A percentile compares a stretch with the other conserved stretches of the same genome.
Conservation (phyloP, 2,329 filamentous ascomycete genomes). For the Neonectria coccinea region DNA sequence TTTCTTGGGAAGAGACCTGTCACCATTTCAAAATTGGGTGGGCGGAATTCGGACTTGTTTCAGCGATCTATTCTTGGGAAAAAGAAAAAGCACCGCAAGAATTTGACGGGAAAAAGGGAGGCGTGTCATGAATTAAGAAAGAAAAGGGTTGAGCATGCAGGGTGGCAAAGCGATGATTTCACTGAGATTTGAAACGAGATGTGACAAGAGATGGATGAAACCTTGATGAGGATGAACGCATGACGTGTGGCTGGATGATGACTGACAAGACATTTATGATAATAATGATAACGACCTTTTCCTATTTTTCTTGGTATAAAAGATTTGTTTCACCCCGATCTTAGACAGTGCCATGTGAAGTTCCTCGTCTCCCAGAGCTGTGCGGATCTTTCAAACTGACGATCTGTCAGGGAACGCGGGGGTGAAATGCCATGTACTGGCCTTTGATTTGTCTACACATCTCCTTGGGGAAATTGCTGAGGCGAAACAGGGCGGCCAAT, state of each 20-base stretch:
- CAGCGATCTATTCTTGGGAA: slow-evolving; percentile 14
- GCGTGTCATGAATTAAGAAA: slow-evolving; percentile 28
- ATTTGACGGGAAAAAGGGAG: slow-evolving; percentile 15
- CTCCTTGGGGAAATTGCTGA: slow-evolving; percentile 14
- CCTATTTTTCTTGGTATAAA: slow-evolving; percentile 23
- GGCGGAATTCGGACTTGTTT: slow-evolving; percentile 3
- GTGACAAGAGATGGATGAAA: slow-evolving; percentile 30
- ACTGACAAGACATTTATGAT: slow-evolving; percentile 44
- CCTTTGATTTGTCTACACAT: slow-evolving; percentile 1
- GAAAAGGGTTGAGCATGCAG: slow-evolving; percentile 34
- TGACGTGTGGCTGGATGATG: slow-evolving; percentile 34
- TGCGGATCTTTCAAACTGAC: slow-evolving; percentile 9
- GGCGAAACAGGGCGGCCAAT: slow-evolving; percentile 4
- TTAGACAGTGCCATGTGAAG: slow-evolving; percentile 1
- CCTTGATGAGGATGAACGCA: slow-evolving; percentile 32
- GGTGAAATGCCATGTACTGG: slow-evolving; percentile 3
- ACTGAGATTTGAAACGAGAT: slow-evolving; percentile 25
- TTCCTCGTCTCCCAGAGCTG: background rate
- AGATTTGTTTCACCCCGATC: background rate
- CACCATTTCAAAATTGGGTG: background rate
- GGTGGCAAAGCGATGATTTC: slow-evolving; percentile 40
- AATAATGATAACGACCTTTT: slow-evolving; percentile 44
- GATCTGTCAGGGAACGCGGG: background rate
- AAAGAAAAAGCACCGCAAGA: slow-evolving; percentile 14
- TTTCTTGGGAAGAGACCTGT: slow-evolving; percentile 10